These are phyloP conservation scores for Pichia kudriavzevii DNA, from an alignment of 1,139 yeast genomes.

Conservation along the genomic window DNA sequence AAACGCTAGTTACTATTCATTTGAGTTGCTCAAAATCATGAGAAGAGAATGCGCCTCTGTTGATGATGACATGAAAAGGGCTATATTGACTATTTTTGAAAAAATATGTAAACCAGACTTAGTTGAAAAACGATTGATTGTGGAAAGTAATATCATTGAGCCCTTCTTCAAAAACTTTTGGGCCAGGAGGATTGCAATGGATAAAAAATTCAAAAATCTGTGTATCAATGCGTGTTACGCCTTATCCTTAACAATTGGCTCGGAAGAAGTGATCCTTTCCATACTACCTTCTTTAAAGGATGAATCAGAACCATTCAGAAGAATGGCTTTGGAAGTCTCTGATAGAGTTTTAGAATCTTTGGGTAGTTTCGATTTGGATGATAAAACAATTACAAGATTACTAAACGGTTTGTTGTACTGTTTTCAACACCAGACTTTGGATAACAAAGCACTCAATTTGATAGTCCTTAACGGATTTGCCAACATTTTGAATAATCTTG, in stretches of 20 bases:
- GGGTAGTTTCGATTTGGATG: slow-evolving; percentile 48
- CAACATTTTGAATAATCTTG: slow-evolving; percentile 58
- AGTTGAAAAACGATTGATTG: slow-evolving; percentile 39
- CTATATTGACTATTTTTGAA: slow-evolving; percentile 57
- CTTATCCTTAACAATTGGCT: slow-evolving; percentile 63
- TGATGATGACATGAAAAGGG: slow-evolving; percentile 81
- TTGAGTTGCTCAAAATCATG: slow-evolving; percentile 61
- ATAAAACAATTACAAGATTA: slow-evolving; percentile 55
- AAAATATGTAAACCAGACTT: slow-evolving; percentile 50
- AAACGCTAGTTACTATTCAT: slow-evolving; percentile 70
- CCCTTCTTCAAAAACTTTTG: slow-evolving; percentile 71
- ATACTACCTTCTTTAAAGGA: slow-evolving; percentile 63
- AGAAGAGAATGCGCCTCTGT: slow-evolving; percentile 72
- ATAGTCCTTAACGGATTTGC: slow-evolving; percentile 61
- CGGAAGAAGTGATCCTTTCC: slow-evolving; percentile 49
- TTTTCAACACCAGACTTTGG: slow-evolving; percentile 60
- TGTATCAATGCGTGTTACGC: slow-evolving; percentile 71
- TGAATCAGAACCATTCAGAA: slow-evolving; percentile 71
- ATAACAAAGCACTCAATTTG: slow-evolving; percentile 33
- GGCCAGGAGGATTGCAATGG: slow-evolving; percentile 65
- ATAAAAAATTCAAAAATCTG: slow-evolving; percentile 43
- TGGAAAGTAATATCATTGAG: slow-evolving; percentile 42
- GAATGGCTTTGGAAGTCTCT: slow-evolving; percentile 71
- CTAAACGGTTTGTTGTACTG: slow-evolving; percentile 82
- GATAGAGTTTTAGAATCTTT: slow-evolving; percentile 38